Conservation (phyloP, 805 yeast species). For the Starmerella roubikii region DNA sequence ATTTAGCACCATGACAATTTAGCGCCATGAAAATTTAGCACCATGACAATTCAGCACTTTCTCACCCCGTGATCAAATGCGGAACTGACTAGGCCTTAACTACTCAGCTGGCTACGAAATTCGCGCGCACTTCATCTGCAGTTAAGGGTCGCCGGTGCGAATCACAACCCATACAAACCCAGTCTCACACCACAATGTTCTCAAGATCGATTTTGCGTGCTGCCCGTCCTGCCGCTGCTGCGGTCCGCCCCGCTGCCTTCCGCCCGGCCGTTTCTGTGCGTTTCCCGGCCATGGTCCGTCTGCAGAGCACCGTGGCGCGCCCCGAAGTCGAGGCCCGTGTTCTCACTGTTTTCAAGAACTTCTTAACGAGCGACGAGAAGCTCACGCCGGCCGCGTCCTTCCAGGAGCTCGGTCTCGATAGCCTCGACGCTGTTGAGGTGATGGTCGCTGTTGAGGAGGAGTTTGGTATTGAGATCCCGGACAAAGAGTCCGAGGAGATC, state of each 20-base stretch:
- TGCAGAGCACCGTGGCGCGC: constrained; percentile 36
- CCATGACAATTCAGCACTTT: too few species aligned
- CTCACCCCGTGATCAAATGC: too few species aligned
- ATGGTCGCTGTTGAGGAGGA: constrained; percentile 93
- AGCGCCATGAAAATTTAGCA: too few species aligned
- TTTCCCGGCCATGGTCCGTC: constrained; percentile 17
- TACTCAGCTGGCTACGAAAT: too few species aligned
- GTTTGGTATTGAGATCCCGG: constrained; percentile 36
- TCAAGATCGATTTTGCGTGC: constrained; percentile 14
- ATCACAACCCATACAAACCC: not conserved
- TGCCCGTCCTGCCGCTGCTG: constrained; percentile 11
- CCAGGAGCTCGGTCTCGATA: constrained; percentile 72
- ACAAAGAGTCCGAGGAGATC: constrained; percentile 79
- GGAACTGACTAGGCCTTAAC: too few species aligned
- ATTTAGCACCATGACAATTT: too few species aligned
- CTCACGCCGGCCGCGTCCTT: constrained; percentile 30
- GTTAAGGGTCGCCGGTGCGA: too few species aligned
- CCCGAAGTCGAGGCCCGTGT: constrained; percentile 76
- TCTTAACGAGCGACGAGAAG: constrained; percentile 21
- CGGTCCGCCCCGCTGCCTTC: constrained; percentile 9
- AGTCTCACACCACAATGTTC: constrained; percentile 7
- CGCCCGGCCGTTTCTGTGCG: constrained; percentile 15
- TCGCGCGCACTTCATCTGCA: too few species aligned
- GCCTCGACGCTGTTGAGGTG: constrained; percentile 89
- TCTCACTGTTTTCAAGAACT: constrained; percentile 50